Evolutionary conservation across 1,139 yeast genomes (phyloP).

Genomic region (Sugiyamaella japonica): DNA sequence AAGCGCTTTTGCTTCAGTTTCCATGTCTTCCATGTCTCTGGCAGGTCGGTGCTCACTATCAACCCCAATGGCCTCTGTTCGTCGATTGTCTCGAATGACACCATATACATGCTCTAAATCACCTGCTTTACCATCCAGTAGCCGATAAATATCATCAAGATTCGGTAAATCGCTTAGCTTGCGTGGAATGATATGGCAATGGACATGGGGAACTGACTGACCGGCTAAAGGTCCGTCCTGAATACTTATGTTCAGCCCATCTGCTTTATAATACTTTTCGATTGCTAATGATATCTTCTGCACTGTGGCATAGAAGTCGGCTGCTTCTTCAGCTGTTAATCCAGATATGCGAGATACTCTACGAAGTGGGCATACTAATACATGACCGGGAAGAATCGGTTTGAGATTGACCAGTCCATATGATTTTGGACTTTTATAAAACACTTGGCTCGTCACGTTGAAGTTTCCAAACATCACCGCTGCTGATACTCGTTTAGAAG

Average conservation of each 20-base stretch:
- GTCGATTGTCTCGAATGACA: constrained; percentile 35
- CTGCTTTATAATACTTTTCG: constrained; percentile 65
- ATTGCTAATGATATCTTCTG: constrained; percentile 70
- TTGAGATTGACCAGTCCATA: constrained; percentile 85
- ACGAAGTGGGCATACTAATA: constrained; percentile 79
- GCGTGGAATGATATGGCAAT: constrained; percentile 89
- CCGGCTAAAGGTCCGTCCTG: constrained; percentile 98
- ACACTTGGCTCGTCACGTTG: constrained; percentile 64
- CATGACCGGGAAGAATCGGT: constrained; percentile 90
- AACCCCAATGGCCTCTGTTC: constrained; percentile 43
- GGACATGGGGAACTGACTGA: constrained; percentile 90
- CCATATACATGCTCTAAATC: constrained; percentile 45
- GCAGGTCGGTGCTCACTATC: constrained; percentile 37
- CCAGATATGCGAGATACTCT: constrained; percentile 64
- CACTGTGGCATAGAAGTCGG: constrained; percentile 76
- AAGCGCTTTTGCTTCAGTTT: constrained; percentile 53
- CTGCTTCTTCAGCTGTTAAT: constrained; percentile 66
- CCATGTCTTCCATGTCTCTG: constrained; percentile 63
- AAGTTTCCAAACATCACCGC: constrained; percentile 41
- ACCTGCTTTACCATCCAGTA: constrained; percentile 53
- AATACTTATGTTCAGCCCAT: constrained; percentile 80
- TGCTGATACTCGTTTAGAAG: constrained; percentile 3
- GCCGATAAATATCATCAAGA: constrained; percentile 69
- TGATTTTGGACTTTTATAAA: constrained; percentile 42
- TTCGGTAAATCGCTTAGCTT: constrained; percentile 53